Base-by-base conservation (phyloP, 148 eudicot species). In the Chenopodium berlandieri region DNA sequence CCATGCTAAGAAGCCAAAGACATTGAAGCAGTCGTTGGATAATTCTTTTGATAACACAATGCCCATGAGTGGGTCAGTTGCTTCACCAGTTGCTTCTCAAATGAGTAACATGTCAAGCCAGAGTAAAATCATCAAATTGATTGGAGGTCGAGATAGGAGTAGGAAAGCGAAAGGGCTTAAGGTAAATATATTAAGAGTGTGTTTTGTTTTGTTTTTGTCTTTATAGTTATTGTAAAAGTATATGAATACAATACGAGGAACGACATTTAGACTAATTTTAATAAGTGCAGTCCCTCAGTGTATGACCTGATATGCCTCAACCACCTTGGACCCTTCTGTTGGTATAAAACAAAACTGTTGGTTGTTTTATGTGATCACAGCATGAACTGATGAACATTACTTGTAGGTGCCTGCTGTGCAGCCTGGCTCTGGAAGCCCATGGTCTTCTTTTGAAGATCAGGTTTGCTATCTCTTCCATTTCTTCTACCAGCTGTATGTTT, bases 371-470 rank as follows among this genome's bases (percentile, higher is more conserved):
- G 25, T 54, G 78, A 67, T 52, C 50, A 20, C 47, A 68, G 10
- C 74, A 62, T 83, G 83, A 56, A 17, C 58, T 82, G 44, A 76
- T 82, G 78, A 75, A 78, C 70, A 56, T 30, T 80, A 66, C 83
- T 64, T 89, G 77, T 87, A 95, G 99, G 85, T 90, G 74, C 84
- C 90, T 77, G 75, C 84, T 84, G 92, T 89, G 72, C 94, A 84
- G 86, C 86, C 82, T 73, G 94, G 92, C 73, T 89, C 91, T 34
- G 97, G 97, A 86, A 86, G 90, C 88, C 85, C 90, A 30, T 95
- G 97, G 97, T 86, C 99, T 69, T 82, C 88, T 72, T 92, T 92
- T 85, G 99, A 95, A 86, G 99, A 95, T 69, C 99, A 95, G 97
- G 99, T 88, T 48, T 87, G 71, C 32, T 71, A 78, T 80, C 71